phyloP scores from a whole-genome alignment of 2,329 filamentous ascomycete species.

The Alternaria sp. region DNA sequence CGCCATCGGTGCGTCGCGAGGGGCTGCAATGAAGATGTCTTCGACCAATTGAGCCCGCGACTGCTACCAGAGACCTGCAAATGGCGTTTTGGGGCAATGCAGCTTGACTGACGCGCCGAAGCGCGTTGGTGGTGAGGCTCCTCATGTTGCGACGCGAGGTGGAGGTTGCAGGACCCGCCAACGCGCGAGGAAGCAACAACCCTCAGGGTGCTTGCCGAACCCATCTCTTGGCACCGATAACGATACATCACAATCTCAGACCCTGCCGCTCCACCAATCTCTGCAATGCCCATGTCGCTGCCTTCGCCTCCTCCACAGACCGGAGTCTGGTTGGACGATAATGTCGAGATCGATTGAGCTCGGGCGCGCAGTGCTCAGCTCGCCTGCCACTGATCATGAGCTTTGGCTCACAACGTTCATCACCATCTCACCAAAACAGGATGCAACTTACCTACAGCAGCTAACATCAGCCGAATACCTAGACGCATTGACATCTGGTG shows the following conservation, averaged over 20 bases:
- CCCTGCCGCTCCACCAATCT: neutral
- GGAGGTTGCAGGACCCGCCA: slow-evolving; percentile 8
- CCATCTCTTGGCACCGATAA: slow-evolving; percentile 26
- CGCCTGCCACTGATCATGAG: slow-evolving; percentile 32
- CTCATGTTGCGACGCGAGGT: slow-evolving; percentile 28
- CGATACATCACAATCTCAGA: neutral
- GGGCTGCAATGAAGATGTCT: slow-evolving; percentile 36
- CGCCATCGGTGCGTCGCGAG: slow-evolving; percentile 58
- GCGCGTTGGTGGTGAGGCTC: slow-evolving; percentile 21
- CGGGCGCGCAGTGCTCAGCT: slow-evolving; percentile 43
- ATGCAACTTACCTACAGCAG: slow-evolving; percentile 31
- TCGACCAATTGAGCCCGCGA: neutral
- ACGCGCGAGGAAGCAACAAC: slow-evolving; percentile 23
- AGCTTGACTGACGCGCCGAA: slow-evolving; percentile 21
- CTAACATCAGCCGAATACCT: slow-evolving; percentile 22
- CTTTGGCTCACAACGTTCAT: slow-evolving; percentile 48
- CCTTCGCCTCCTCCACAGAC: neutral
- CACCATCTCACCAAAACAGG: slow-evolving; percentile 40
- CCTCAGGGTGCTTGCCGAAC: slow-evolving; percentile 24
- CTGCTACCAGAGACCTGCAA: neutral
- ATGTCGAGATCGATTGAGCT: slow-evolving; percentile 43
- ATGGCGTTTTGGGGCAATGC: slow-evolving; percentile 10
- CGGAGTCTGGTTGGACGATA: slow-evolving; percentile 2
- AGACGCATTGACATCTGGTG: slow-evolving; percentile 28
- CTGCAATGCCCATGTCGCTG: neutral